These are phyloP conservation scores for Exophiala mesophila DNA, from an alignment of 2,329 filamentous ascomycete genomes.

Conservation along the genomic window DNA sequence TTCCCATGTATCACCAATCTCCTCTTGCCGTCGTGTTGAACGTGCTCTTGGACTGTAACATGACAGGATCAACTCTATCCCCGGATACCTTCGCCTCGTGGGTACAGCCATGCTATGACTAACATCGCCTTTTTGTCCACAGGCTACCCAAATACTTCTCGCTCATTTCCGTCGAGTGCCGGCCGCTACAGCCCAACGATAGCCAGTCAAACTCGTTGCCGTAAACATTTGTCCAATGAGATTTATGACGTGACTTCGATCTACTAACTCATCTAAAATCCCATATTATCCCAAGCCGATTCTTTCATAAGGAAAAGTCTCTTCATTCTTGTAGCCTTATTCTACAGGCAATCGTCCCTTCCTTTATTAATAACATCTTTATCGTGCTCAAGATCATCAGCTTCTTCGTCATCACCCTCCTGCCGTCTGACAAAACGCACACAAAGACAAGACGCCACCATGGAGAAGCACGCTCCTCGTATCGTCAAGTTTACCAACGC, in stretches of 20 bases:
- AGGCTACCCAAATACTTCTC: constrained; percentile 2
- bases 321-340: constrained; percentile 21
- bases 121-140: no score
- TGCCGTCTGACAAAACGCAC: constrained; percentile 30
- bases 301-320: constrained; percentile 50
- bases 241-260: constrained; percentile 20
- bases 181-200: constrained; percentile 7
- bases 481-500: constrained; percentile 91
- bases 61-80: constrained; percentile 10
- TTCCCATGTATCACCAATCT: constrained; percentile 9
- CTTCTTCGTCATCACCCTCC: constrained; percentile 31
- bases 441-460: no score
- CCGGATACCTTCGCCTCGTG: not conserved
- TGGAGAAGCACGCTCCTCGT: no score
- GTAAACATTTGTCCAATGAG: not conserved
- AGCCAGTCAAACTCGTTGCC: constrained; percentile 14
- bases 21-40: constrained; percentile 15
- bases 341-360: constrained; percentile 21
- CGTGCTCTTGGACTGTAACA: constrained; percentile 18
- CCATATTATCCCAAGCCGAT: constrained; percentile 56
- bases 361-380: constrained; percentile 6
- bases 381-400: constrained; percentile 23
- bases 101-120: no score
- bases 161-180: constrained; percentile 18
- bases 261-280: constrained; percentile 3